Conservation (phyloP, 139 green algal genomes). For the Chlamydomonas sphaeroides region DNA sequence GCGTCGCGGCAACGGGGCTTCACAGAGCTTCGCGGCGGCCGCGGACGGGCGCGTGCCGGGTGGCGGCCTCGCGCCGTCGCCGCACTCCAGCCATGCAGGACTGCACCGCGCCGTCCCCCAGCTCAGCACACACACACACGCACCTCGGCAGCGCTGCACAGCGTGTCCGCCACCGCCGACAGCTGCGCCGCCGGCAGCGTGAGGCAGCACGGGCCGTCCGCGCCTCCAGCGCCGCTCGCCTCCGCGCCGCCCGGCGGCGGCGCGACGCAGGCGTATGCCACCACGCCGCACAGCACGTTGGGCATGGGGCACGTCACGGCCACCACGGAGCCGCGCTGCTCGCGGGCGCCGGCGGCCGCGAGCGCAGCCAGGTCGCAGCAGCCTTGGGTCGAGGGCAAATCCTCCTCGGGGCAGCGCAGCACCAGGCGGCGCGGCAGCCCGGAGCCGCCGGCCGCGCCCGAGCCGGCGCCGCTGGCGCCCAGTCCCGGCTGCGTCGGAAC, state of each 20-base stretch:
- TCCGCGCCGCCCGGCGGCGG: neutral
- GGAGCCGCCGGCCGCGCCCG: too few species aligned
- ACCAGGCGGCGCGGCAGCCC: neutral
- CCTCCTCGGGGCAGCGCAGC: conserved; percentile 4
- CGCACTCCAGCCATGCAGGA: too few species aligned
- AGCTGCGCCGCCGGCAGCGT: neutral
- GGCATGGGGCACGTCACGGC: conserved; percentile 6
- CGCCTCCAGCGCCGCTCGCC: neutral
- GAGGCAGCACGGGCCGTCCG: too few species aligned
- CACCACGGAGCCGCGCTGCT: neutral
- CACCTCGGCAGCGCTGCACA: conserved; percentile 4
- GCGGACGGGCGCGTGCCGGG: too few species aligned
- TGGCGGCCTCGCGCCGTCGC: too few species aligned
- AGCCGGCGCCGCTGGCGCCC: too few species aligned
- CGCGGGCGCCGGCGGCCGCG: neutral
- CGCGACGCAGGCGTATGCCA: neutral
- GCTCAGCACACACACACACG: too few species aligned
- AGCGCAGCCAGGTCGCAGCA: conserved; percentile 8
- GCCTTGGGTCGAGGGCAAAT: neutral
- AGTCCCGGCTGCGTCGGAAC: too few species aligned
- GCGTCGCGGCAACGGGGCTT: too few species aligned
- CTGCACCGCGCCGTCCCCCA: too few species aligned
- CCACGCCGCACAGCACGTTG: neutral
- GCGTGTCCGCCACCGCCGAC: neutral
- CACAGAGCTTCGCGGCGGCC: too few species aligned